Evolutionary conservation across 331 rosid genomes (phyloP), one percentile per base, ranked within the genome.

Genomic region (Cydonia oblonga): DNA sequence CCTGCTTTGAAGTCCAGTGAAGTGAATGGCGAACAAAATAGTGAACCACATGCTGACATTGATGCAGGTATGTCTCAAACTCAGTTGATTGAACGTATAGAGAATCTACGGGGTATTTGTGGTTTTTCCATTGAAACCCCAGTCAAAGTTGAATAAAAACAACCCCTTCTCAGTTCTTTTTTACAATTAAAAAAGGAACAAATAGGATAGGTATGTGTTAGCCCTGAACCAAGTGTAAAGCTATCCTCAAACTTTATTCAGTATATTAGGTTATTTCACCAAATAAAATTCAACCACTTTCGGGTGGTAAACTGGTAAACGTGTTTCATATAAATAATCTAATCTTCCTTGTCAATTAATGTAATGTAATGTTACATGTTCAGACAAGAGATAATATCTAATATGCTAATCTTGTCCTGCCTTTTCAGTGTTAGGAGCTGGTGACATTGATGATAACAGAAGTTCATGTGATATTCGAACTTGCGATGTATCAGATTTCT

Each of bases 401-500:
- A 63, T 79, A 42, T 77, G 26, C 74, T 53, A 63, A 73, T 59
- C 78, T 68, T 78, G 80, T 72, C 72, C 77, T 71, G 81, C 76
- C 75, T 78, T 85, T 76, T 80, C 75, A 29, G 84, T 86, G 79
- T 60, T 77, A 70, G 92, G 83, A 84, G 77, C 80, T 81, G 90
- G 87, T 74, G 91, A 87, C n/a, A 56, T 69, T 75, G 80, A 71
- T 33, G 82, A 79, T 69, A 86, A 70, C 68, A 80, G 91, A 83
- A 83, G 65, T 64, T 78, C 81, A 60, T 82, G 82, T 71, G 85
- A 74, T 64, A 77, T 82, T 81, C 91, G 83, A 79, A 86, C 87
- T 52, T 95, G 96, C 66, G 96, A 95, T 71, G 80, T 89, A 20
- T 95, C 97, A 18, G 99, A 95, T 80, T 95, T 91, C 82, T 89